phyloP scores from a whole-genome alignment of 345 rosid genomes.

The Moringa oleifera region DNA sequence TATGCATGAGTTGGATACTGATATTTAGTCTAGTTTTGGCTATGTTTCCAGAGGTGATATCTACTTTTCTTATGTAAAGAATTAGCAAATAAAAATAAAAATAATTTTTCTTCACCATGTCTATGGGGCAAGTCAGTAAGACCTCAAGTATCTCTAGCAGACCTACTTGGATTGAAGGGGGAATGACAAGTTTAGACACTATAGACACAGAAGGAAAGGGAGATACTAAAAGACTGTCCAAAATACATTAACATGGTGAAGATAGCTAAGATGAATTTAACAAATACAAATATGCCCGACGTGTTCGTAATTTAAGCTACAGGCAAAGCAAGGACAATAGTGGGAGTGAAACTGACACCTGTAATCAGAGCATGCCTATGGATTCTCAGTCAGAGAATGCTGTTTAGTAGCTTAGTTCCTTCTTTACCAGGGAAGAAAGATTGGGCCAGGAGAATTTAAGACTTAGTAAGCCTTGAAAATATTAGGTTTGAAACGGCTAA shows the following conservation, averaged over 20 bases:
- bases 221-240: slow-evolving; percentile 9
- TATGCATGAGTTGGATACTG: slow-evolving; percentile 65
- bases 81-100: slow-evolving; percentile 13
- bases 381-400: background rate
- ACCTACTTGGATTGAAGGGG: slow-evolving; percentile 26
- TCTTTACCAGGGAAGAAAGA: background rate
- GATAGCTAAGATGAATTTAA: background rate
- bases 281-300: slow-evolving; percentile 8
- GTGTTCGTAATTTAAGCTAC: background rate
- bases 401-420: background rate
- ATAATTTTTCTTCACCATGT: slow-evolving; percentile 36
- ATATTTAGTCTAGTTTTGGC: slow-evolving; percentile 53
- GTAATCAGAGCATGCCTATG: background rate
- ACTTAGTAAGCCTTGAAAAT: background rate
- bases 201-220: slow-evolving; percentile 20
- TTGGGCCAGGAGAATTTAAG: background rate
- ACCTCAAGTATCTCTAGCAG: slow-evolving; percentile 23
- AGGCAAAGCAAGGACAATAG: background rate
- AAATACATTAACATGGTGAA: slow-evolving; percentile 1
- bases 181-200: slow-evolving; percentile 25
- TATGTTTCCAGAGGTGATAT: slow-evolving; percentile 8
- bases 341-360: background rate
- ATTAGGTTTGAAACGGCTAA: background rate
- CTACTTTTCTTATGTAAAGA: background rate
- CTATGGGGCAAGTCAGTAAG: slow-evolving; percentile 34